A percentile compares a stretch with the other conserved stretches of the same genome.
Conservation (phyloP, 2,329 filamentous ascomycete genomes). For the Colletotrichum falcatum region DNA sequence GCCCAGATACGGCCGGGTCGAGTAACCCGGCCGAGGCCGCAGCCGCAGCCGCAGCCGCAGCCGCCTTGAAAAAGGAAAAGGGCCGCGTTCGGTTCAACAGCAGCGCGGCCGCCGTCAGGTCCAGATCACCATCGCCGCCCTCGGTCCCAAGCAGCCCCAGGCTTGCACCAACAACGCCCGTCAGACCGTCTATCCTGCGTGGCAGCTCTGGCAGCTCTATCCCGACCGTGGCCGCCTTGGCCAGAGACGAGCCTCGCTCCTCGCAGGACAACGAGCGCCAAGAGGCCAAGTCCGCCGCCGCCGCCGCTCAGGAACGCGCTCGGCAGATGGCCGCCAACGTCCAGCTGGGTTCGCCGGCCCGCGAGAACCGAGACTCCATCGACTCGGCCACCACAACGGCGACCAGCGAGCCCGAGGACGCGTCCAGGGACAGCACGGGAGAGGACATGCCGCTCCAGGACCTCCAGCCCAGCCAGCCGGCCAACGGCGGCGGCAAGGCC, state of each 20-base stretch:
- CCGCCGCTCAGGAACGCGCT: constrained; percentile 58
- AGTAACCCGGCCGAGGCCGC: constrained; percentile 29
- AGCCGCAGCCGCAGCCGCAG: constrained; percentile 41
- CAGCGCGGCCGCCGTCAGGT: constrained; percentile 52
- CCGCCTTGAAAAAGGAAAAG: constrained; percentile 55
- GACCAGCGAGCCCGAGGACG: constrained; percentile 46
- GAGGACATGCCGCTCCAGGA: constrained; percentile 49
- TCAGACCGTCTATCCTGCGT: constrained; percentile 55
- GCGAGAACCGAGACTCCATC: constrained; percentile 52
- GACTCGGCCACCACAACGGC: constrained; percentile 51
- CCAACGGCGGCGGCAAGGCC: not conserved
- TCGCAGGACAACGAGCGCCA: constrained; percentile 43
- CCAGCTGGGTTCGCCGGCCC: constrained; percentile 51
- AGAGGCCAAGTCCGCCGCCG: constrained; percentile 48
- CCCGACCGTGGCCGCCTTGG: constrained; percentile 42
- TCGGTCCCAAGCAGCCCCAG: constrained; percentile 28
- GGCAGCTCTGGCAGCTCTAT: constrained; percentile 56
- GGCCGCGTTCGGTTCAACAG: constrained; percentile 63
- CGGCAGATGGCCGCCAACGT: constrained; percentile 56
- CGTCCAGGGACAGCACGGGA: constrained; percentile 41
- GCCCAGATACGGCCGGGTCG: constrained; percentile 11
- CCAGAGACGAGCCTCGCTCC: constrained; percentile 24
- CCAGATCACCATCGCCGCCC: constrained; percentile 42
- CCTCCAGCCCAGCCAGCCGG: constrained; percentile 43
- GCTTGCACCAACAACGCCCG: constrained; percentile 15